Conservation (phyloP, 495 filamentous ascomycete genomes). For the Bryoglossum gracile region DNA sequence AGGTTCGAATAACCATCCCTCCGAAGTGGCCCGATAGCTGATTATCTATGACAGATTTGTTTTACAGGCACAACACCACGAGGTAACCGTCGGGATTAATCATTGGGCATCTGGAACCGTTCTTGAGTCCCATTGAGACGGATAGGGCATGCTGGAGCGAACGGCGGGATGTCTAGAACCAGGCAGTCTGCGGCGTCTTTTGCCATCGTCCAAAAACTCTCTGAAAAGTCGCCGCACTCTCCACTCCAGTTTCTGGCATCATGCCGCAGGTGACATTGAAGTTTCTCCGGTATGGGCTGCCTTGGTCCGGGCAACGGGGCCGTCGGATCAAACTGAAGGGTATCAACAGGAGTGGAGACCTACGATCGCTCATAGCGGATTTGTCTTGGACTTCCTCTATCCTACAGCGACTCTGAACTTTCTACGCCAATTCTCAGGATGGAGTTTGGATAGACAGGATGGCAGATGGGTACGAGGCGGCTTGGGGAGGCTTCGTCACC, state of each 20-base stretch:
- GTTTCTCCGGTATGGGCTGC: constrained; percentile 41
- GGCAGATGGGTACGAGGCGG: constrained; percentile 20
- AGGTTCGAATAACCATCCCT: no score
- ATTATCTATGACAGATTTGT: no score
- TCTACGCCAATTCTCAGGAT: constrained; percentile 31
- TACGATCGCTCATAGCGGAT: constrained; percentile 5
- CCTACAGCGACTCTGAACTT: constrained; percentile 45
- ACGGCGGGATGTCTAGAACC: constrained; percentile 69
- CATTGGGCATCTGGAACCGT: not conserved
- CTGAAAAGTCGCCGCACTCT: constrained; percentile 52
- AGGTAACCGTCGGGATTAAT: no score
- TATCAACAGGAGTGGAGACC: not conserved
- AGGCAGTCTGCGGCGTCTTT: constrained; percentile 59
- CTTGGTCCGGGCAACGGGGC: constrained; percentile 21
- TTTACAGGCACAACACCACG: no score
- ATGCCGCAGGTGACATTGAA: constrained; percentile 53
- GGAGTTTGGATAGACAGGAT: constrained; percentile 18
- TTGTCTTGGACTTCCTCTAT: constrained; percentile 58
- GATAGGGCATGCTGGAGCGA: constrained; percentile 69
- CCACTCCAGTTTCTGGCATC: constrained; percentile 59
- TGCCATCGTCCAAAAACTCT: constrained; percentile 49
- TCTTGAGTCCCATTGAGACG: not conserved
- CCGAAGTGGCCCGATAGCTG: no score
- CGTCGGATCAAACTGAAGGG: constrained; percentile 1
- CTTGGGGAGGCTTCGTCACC: constrained; percentile 20